These are phyloP conservation scores for Sporothrix brasiliensis DNA, from an alignment of 2,329 filamentous ascomycete species.

Conservation along the genomic window DNA sequence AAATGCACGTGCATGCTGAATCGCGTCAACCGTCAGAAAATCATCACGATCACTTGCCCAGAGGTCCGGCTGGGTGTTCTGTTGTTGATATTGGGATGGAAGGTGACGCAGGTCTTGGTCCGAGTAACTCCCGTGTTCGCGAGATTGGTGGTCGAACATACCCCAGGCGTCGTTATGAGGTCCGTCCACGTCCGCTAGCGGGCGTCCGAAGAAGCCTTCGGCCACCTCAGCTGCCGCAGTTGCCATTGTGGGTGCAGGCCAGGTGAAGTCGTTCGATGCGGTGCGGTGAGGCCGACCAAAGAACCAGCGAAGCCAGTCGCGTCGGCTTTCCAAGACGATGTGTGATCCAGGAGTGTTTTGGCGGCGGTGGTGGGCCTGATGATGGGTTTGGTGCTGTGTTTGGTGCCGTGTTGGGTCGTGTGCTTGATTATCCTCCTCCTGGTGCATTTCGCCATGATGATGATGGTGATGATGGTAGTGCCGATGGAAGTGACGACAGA, in stretches of 20 bases:
- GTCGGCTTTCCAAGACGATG: constrained; percentile 17
- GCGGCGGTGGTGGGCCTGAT: background rate
- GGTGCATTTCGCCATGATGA: background rate
- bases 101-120: background rate
- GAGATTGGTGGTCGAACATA: no score
- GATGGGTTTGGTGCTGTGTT: no score
- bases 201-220: constrained; percentile 6
- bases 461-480: constrained; percentile 23
- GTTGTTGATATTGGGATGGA: background rate
- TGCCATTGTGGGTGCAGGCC: background rate
- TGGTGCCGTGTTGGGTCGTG: no score
- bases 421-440: no score
- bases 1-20: no score
- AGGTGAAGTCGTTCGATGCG: background rate
- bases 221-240: constrained; percentile 13
- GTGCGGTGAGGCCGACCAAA: background rate
- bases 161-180: background rate
- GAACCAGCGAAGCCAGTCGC: constrained; percentile 27
- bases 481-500: background rate
- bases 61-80: background rate
- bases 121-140: background rate
- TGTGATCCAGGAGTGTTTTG: background rate
- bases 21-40: background rate
- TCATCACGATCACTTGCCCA: background rate
- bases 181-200: background rate